phyloP scores from a whole-genome alignment of 352 stramenopile species.

The Phytophthora citricola region DNA sequence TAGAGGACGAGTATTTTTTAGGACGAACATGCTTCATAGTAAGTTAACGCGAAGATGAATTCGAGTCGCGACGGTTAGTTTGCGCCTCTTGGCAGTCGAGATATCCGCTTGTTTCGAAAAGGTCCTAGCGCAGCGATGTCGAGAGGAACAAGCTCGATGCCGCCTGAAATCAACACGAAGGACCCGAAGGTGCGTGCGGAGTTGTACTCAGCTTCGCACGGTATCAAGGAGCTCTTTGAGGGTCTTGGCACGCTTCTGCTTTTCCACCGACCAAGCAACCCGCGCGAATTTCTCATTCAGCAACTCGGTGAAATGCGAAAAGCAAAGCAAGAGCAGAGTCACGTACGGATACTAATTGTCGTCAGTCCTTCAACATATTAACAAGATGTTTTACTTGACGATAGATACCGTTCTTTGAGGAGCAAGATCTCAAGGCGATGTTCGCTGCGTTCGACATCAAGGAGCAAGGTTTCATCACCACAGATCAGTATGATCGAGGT shows the following conservation, averaged over 20 bases:
- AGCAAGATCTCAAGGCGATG: conserved; percentile 76
- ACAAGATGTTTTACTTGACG: not conserved
- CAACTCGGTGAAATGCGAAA: conserved; percentile 63
- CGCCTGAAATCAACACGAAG: conserved; percentile 54
- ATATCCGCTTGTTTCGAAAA: not conserved
- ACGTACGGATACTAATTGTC: conserved; percentile 39
- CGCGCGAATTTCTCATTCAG: conserved; percentile 65
- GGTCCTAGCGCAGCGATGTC: not conserved
- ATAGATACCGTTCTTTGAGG: conserved; percentile 75
- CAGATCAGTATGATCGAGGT: conserved; percentile 78
- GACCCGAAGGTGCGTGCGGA: conserved; percentile 69
- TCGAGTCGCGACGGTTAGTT: conserved; percentile 16
- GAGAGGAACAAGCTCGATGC: conserved; percentile 6
- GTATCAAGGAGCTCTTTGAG: conserved; percentile 75
- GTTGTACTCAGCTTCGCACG: conserved; percentile 70
- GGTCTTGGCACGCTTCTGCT: conserved; percentile 66
- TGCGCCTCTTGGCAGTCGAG: conserved; percentile 13
- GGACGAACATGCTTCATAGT: not conserved
- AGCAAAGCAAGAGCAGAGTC: conserved; percentile 58
- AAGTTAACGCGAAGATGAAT: not conserved
- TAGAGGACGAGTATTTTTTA: conserved; percentile 27
- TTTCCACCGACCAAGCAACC: conserved; percentile 67
- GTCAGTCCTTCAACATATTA: not conserved
- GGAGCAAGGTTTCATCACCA: conserved; percentile 67
- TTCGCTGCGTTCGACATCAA: conserved; percentile 80